Evolutionary conservation across 768 basidiomycete genomes (phyloP).

Genomic region (Tubosaeta sp.): DNA sequence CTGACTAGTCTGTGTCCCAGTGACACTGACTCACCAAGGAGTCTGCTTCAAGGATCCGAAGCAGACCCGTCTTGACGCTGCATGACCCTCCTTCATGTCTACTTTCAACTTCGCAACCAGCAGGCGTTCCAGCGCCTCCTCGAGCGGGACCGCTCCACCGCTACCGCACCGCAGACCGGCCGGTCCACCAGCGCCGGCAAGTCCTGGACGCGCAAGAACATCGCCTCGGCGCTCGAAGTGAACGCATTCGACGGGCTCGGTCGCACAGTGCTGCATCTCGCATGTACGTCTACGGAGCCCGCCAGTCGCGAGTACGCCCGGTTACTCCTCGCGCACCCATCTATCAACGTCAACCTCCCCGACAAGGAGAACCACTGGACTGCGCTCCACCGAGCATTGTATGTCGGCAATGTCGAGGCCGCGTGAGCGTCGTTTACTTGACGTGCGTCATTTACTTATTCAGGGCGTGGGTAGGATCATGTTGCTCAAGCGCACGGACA

Average conservation of each 20-base stretch:
- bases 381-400: slow-evolving; percentile 82
- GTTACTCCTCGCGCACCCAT: slow-evolving; percentile 69
- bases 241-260: slow-evolving; percentile 73
- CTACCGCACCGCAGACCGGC: slow-evolving; percentile 13
- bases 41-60: slow-evolving; percentile 23
- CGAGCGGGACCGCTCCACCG: slow-evolving; percentile 42
- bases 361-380: slow-evolving; percentile 92
- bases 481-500: slow-evolving; percentile 70
- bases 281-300: slow-evolving; percentile 58
- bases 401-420: slow-evolving; percentile 68
- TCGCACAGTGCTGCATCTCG: slow-evolving; percentile 77
- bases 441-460: background rate
- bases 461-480: slow-evolving; percentile 48
- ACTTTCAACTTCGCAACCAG: slow-evolving; percentile 66
- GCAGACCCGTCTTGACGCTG: slow-evolving; percentile 32
- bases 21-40: slow-evolving; percentile 13
- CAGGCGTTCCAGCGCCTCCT: slow-evolving; percentile 75
- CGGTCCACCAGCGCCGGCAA: slow-evolving; percentile 48
- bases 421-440: slow-evolving; percentile 43
- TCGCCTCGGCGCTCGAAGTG: slow-evolving; percentile 45
- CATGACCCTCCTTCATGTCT: slow-evolving; percentile 80
- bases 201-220: slow-evolving; percentile 52
- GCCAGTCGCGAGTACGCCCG: slow-evolving; percentile 72
- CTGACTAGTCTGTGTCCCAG: background rate
- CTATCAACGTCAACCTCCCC: slow-evolving; percentile 70